These are phyloP conservation scores for Populus pruinosa DNA, from an alignment of 345 rosid genomes.

Conservation along the genomic window DNA sequence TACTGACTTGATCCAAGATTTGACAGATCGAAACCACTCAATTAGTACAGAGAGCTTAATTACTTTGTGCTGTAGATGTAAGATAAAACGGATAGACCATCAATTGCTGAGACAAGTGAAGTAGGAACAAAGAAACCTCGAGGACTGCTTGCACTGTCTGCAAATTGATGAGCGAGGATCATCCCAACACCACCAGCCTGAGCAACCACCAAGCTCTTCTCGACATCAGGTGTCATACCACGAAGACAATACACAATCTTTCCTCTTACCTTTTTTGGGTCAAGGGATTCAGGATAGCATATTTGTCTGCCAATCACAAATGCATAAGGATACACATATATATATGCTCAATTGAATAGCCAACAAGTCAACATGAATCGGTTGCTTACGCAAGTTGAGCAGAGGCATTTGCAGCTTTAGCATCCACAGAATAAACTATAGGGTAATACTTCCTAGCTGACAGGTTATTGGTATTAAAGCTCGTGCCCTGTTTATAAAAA, in stretches of 20 bases:
- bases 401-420: conserved; percentile 3
- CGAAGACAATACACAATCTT: conserved; percentile 9
- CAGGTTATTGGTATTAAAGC: neutral
- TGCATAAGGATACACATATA: too few relatives aligned
- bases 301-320: neutral
- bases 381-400: neutral
- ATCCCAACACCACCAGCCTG: neutral
- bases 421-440: conserved; percentile 3
- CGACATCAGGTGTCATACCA: neutral
- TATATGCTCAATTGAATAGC: neutral
- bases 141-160: neutral
- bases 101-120: neutral
- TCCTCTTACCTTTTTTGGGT: neutral
- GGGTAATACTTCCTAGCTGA: conserved; percentile 10
- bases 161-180: neutral
- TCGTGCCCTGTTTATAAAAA: conserved; percentile 7
- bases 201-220: neutral
- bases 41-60: too few relatives aligned
- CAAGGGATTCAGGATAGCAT: neutral
- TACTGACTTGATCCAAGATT: too few relatives aligned
- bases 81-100: too few relatives aligned
- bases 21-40: too few relatives aligned
- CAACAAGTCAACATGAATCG: neutral
- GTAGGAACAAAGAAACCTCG: conserved; percentile 16
- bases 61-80: too few relatives aligned